Base-by-base conservation (phyloP, 2,329 filamentous ascomycete species). In the Elsinoe perseae region DNA sequence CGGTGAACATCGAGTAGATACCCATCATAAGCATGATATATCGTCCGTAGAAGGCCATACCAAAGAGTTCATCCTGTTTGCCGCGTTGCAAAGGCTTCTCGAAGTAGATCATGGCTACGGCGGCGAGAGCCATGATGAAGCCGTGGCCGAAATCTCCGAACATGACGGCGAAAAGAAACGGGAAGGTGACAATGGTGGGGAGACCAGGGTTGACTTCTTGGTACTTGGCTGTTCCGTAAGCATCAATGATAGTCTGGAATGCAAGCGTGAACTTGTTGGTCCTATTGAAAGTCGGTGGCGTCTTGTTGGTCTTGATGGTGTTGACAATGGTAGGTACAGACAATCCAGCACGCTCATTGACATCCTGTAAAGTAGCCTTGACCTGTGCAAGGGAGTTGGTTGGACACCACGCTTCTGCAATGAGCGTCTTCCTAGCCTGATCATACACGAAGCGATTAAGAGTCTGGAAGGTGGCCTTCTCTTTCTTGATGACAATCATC, bases 151-250 rank as follows among this genome's bases (percentile, higher is more conserved):
- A 85, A 73, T 98, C 93, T 77, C 93, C 95, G 69, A 98, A 98
- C 93, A 98, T 98, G 81, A 98, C 93, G 50, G 93, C 93, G 69
- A 98, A 98, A 60, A 98, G 79, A 78, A 98, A 98, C n/a, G 95
- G 93, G 73, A 98, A 98, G 4, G 93, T 98, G 61, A 98, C 85
- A 63, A 97, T 90, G 53, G 95, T 93, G 34, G 92, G 92, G 20
- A 98, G 80, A 60, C 90, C 92, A 57, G 93, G 93, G 74, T 98
- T 98, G 71, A 96, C 87, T 75, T 98, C 93, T 64, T 87, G 87
- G 73, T 98, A 98, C 63, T 95, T 97, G 59, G 93, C 88, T 40
- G 93, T 96, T 68, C 93, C 95, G 68, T 98, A 98, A 25, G 95
- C 93, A 66, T 98, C 92, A 70, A 98, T 95, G 70, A 98, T 98